Base-by-base conservation (phyloP, 1,139 yeast genomes). In the Candida sp. region DNA sequence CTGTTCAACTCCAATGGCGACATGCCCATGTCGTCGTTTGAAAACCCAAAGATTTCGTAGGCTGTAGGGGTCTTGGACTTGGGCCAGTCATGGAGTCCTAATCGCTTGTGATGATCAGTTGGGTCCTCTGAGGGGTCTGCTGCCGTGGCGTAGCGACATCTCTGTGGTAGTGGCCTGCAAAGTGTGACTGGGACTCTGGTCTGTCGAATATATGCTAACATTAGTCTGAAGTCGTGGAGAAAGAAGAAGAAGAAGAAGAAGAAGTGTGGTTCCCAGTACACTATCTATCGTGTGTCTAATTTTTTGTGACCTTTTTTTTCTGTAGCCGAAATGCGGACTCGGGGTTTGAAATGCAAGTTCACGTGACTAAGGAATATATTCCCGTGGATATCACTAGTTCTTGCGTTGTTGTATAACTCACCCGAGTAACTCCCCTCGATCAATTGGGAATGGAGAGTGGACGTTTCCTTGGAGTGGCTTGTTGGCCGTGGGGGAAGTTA, bases 31-130 rank as follows among this genome's bases (percentile, higher is more conserved):
- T 57, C 58, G 26, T 55, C 49, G 5, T 55, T 42, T 7, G 51
- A 42, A 28, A 88, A 63, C 17, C 81, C 80, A 55, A 92, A 83
- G 9, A 92, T 78, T 47, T 90, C 93, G 62, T 88, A 88, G 0
- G 98, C 97, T 0, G 88, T 70, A 0, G 96, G 94, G 35, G 76
- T 59, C n/a, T 70, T 63, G 4, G 70, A 59, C 3, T 66, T 63
- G 4, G 96, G 96, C 91, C 96, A 90, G 6, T 50, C 53, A 47
- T 56, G 62, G 33, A 58, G 48, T 32, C 56, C 47, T 7, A 58
- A 51, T 44, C 62, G 49, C 37, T 51, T 54, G 32, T 58, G 62
- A 42, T 57, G 62, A 42, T 58, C 54, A 32, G 44, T 33, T 26
- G 53, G 54, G 3, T 39, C 50, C 31, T 42, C 37, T 9, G 37